phyloP scores from a whole-genome alignment of 441 rosid species.

The Eutrema salsugineum region DNA sequence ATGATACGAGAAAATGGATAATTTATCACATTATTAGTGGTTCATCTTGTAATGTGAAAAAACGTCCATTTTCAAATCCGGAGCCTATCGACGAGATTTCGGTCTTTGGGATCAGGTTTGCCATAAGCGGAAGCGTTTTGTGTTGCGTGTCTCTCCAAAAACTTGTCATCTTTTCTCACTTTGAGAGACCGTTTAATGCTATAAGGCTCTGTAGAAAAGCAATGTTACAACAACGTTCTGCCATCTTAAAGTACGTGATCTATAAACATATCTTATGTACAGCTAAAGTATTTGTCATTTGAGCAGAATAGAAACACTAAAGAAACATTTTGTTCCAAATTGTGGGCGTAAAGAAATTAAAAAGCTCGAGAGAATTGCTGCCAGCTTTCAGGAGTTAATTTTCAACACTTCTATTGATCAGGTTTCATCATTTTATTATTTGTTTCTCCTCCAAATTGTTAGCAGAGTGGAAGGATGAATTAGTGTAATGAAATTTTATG shows the following conservation, averaged over 20 bases:
- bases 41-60: too few relatives aligned
- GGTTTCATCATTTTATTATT: conserved; percentile 32
- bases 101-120: too few relatives aligned
- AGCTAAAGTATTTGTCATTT: background rate
- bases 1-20: too few relatives aligned
- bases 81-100: too few relatives aligned
- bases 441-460: background rate
- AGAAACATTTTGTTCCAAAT: conserved; percentile 51
- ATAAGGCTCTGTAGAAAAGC: background rate
- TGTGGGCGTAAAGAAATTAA: conserved; percentile 47
- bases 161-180: background rate
- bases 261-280: background rate
- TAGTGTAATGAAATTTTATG: background rate
- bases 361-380: conserved; percentile 57
- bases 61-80: too few relatives aligned
- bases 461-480: background rate
- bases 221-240: background rate
- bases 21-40: too few relatives aligned
- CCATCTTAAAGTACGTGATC: too few relatives aligned
- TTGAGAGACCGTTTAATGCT: background rate
- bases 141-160: background rate
- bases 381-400: conserved; percentile 61
- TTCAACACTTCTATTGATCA: conserved; percentile 45
- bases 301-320: conserved; percentile 51
- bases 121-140: too few relatives aligned